Conservation (phyloP, 176 grass and related monocot species). For the Otatea glauca region DNA sequence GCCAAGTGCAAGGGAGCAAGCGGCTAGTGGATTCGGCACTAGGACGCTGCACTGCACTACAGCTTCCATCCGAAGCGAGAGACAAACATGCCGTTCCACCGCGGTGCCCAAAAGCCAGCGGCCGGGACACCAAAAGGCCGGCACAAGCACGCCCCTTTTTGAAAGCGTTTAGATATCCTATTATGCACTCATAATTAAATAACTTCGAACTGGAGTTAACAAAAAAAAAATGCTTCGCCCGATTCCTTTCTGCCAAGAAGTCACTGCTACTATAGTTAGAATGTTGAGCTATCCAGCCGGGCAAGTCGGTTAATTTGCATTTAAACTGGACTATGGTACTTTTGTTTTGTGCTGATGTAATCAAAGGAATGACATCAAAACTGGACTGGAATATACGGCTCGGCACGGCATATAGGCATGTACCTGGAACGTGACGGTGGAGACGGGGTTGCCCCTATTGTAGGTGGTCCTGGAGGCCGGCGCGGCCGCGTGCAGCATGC, state of each 20-base stretch:
- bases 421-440: constrained; percentile 85
- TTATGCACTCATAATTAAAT: not conserved
- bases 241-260: constrained; percentile 9
- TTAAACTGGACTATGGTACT: not conserved
- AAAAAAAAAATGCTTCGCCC: not conserved
- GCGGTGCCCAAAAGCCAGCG: constrained; percentile 45
- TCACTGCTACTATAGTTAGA: not conserved
- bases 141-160: constrained; percentile 19
- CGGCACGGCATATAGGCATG: not conserved
- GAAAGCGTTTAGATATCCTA: constrained; percentile 14
- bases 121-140: constrained; percentile 46
- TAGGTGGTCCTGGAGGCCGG: constrained; percentile 66
- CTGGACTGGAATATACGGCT: not conserved
- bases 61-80: not conserved
- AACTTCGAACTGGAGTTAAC: not conserved
- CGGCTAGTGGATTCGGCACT: not conserved
- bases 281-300: not conserved
- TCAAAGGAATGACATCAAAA: not conserved
- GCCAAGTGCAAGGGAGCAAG: not conserved
- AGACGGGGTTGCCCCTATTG: constrained; percentile 54
- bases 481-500: constrained; percentile 86
- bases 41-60: not conserved
- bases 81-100: constrained; percentile 44
- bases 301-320: not conserved
- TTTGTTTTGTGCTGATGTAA: constrained; percentile 1